A percentile compares a stretch with the other conserved stretches of the same genome.
phyloP scores from a whole-genome alignment of 2,329 filamentous ascomycete genomes.

The Colletotrichum horii region DNA sequence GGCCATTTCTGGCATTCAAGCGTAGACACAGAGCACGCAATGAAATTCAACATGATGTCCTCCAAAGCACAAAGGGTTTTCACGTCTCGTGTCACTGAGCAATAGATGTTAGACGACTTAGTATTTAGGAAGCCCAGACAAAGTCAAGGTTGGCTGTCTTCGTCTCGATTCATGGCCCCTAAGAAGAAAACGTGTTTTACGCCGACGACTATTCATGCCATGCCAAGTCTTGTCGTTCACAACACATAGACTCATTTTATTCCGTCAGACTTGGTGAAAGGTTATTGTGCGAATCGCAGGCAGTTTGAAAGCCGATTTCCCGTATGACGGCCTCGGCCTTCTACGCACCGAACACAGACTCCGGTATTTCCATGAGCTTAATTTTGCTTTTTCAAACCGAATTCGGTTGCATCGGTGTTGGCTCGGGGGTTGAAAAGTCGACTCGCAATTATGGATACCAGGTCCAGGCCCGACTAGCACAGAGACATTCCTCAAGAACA shows the following conservation, averaged over 20 bases:
- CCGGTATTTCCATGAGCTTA: not conserved
- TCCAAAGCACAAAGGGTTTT: fast-evolving
- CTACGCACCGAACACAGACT: not conserved
- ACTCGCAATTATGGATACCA: not conserved
- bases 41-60: not conserved
- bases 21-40: not conserved
- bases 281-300: not conserved
- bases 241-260: not conserved
- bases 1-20: too few species aligned
- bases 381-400: fast-evolving
- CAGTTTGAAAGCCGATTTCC: not conserved
- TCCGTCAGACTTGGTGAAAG: not conserved
- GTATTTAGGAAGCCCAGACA: fast-evolving
- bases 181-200: not conserved
- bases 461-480: not conserved
- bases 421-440: not conserved
- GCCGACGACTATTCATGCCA: not conserved
- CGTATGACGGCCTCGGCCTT: not conserved
- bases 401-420: not conserved
- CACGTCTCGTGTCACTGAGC: not conserved
- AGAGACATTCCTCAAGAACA: not conserved
- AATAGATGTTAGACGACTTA: fast-evolving
- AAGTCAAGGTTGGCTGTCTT: too few species aligned
- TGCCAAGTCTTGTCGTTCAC: fast-evolving
- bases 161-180: too few species aligned